Base-by-base conservation (phyloP, 2,329 filamentous ascomycete genomes). In the Claviceps fusiformis region DNA sequence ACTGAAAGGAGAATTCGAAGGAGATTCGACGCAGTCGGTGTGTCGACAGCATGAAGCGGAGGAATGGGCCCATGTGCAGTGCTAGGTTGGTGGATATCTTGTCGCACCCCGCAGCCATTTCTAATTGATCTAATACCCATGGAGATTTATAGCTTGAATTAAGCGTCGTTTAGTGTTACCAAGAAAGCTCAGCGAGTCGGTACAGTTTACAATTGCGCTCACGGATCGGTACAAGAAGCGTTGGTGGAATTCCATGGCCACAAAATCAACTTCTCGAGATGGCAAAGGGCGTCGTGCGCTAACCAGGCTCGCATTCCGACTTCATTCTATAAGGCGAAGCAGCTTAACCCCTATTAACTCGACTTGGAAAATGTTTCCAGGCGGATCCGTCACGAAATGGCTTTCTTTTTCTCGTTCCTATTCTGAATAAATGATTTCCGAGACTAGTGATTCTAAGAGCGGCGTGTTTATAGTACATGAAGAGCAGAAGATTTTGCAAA, bases 31-130 rank as follows among this genome's bases (percentile, higher is more conserved):
- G 54, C 43, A 17, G 29, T 19, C 19, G 43, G 43, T 43, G 52
- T 54, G 52, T 35, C 52, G 49, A 51, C 48, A 11, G 39, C 31
- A 17, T 37, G 44, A 48, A 41, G 56, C 52, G 56, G 56, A 58
- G 60, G 60, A 61, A 58, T 56, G 60, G 60, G 60, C 39, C 54
- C 46, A 6, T 44, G 35, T 49, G 46, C 29, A 41, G 50, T 52
- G 54, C 50, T 50, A 60, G 58, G 60, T 60, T 35, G 55, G 59
- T 54, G 41, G 19, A n/a, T 33, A 5, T 44, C 1, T 11, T 50
- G 5, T 44, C 9, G 15, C n/a, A 13, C n/a, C n/a, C 13, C 2
- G 7, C n/a, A 5, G 19, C 19, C 10, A 37, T 44, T 47, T 35
- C 17, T 41, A 10, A 19, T 19, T 24, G 15, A 47, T 29, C 44